phyloP scores from a whole-genome alignment of 768 basidiomycete species.

The Boletus rubropictus region DNA sequence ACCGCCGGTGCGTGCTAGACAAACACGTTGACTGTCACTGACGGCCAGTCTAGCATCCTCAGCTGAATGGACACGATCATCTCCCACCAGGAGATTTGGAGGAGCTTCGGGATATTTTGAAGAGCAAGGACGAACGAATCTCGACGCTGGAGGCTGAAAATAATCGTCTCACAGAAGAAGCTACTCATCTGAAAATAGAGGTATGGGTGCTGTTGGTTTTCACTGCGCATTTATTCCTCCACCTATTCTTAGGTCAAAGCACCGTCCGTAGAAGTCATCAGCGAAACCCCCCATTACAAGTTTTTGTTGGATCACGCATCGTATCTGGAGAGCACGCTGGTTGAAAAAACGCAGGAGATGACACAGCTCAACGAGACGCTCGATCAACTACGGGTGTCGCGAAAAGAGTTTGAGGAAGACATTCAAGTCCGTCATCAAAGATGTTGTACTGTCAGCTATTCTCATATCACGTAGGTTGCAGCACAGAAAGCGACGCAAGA shows the following conservation, averaged over 20 bases:
- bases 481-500: conserved; percentile 56
- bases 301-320: conserved; percentile 50
- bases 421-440: conserved; percentile 35
- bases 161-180: conserved; percentile 40
- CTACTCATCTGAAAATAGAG: conserved; percentile 41
- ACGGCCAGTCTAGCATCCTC: conserved; percentile 40
- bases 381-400: conserved; percentile 33
- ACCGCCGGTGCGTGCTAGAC: conserved; percentile 65
- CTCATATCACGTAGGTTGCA: conserved; percentile 29
- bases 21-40: conserved; percentile 22
- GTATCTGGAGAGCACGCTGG: conserved; percentile 38
- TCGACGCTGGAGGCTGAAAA: conserved; percentile 43
- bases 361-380: conserved; percentile 41
- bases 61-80: conserved; percentile 37
- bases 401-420: conserved; percentile 45
- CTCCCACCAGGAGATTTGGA: conserved; percentile 39
- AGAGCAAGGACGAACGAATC: conserved; percentile 38
- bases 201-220: conserved; percentile 27
- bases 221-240: not conserved
- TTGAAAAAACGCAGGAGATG: conserved; percentile 37
- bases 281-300: conserved; percentile 49
- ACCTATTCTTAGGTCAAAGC: conserved; percentile 31
- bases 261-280: conserved; percentile 41
- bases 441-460: conserved; percentile 6
- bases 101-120: conserved; percentile 27